Conservation (phyloP, 208 protist species). For the Crithidia brevicula region DNA sequence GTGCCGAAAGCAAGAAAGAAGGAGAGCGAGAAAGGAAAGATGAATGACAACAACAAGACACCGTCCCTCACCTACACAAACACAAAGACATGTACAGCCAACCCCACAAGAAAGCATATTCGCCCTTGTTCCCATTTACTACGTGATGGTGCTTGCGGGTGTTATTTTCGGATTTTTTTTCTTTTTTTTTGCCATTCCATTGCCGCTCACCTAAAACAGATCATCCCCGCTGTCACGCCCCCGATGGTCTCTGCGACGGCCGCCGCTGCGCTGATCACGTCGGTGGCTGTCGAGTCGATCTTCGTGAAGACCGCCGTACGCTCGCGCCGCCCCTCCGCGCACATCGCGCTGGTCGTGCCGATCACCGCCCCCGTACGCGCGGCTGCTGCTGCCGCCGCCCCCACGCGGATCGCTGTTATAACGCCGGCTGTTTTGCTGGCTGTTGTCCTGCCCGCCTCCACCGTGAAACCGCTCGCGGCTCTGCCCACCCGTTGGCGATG, state of each 20-base stretch:
- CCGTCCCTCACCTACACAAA: too few species aligned
- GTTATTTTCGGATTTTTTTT: not conserved
- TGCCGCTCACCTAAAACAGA: slow-evolving; percentile 35
- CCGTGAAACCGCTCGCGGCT: slow-evolving; percentile 29
- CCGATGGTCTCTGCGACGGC: slow-evolving; percentile 12
- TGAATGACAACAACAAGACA: too few species aligned
- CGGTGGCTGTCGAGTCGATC: slow-evolving; percentile 1
- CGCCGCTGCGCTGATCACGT: slow-evolving; percentile 2
- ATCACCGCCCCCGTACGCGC: not conserved
- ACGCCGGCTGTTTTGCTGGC: not conserved
- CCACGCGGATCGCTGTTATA: too few species aligned
- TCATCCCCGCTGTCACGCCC: slow-evolving; percentile 37
- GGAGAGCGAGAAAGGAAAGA: too few species aligned
- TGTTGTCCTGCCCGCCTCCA: not conserved
- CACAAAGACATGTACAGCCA: too few species aligned
- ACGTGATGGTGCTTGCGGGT: too few species aligned
- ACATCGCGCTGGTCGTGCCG: not conserved
- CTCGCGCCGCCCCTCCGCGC: not conserved
- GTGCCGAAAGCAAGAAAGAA: too few species aligned
- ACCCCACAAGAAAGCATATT: too few species aligned
- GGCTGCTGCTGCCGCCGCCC: not conserved
- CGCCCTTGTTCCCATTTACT: too few species aligned
- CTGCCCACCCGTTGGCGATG: too few species aligned
- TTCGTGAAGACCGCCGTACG: not conserved
- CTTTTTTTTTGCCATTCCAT: slow-evolving; percentile 24